A percentile compares a stretch with the other conserved stretches of the same genome.
phyloP scores from a whole-genome alignment of 345 rosid genomes.

The Eucalyptus curtisii region DNA sequence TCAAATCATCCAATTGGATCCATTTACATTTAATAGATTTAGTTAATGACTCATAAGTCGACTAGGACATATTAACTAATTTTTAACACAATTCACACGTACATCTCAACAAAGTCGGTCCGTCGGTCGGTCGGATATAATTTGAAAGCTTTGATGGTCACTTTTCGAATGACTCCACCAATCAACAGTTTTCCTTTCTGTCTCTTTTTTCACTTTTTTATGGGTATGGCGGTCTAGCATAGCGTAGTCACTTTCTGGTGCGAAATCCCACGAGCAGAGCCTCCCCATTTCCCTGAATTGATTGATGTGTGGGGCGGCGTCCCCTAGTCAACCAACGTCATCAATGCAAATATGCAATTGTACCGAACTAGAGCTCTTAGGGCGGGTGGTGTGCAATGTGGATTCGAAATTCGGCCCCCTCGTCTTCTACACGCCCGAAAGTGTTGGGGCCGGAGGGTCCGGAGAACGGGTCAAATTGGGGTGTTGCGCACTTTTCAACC shows the following conservation, averaged over 20 bases:
- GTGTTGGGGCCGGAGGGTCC: not conserved
- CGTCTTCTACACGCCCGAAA: not conserved
- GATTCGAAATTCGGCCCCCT: not conserved
- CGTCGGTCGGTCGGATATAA: not conserved
- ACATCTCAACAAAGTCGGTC: not conserved
- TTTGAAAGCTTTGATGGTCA: not conserved
- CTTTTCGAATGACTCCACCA: not conserved
- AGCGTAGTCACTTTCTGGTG: not conserved
- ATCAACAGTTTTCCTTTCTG: not conserved
- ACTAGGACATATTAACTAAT: not conserved
- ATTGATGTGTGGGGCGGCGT: not conserved
- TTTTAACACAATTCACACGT: accelerated
- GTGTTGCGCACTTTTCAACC: not conserved
- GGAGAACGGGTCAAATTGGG: not conserved
- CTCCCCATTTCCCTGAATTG: not conserved
- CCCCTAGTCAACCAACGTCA: not conserved
- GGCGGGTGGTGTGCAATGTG: not conserved
- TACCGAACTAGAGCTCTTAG: not conserved
- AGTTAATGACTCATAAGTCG: not conserved
- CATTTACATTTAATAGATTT: too few species aligned
- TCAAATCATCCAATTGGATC: too few species aligned
- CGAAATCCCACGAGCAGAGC: not conserved
- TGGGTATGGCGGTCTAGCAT: not conserved
- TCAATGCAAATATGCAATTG: not conserved
- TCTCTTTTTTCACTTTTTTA: not conserved